These are phyloP conservation scores for Carex kokanica DNA, from an alignment of 176 grass and related monocot species.

Conservation along the genomic window DNA sequence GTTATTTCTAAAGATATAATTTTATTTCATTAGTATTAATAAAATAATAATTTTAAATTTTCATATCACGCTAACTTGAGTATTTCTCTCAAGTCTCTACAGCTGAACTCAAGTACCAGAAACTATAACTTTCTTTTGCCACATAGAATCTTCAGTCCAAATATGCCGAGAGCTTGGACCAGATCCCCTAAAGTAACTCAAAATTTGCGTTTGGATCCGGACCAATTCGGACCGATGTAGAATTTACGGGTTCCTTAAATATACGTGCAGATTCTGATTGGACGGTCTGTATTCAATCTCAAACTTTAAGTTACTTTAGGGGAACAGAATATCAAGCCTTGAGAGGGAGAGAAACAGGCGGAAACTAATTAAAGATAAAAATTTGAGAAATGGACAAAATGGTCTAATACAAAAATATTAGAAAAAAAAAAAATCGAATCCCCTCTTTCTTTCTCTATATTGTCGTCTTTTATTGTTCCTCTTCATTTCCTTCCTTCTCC, in stretches of 20 bases:
- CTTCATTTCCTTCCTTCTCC: conserved; percentile 22
- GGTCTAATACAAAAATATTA: background rate
- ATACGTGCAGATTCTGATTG: too few relatives aligned
- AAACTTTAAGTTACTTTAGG: too few relatives aligned
- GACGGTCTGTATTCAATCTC: too few relatives aligned
- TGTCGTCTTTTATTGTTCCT: background rate
- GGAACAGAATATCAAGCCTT: too few relatives aligned
- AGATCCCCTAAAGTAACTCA: too few relatives aligned
- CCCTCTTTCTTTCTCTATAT: background rate
- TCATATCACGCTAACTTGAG: background rate
- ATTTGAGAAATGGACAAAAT: background rate
- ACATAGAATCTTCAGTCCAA: background rate
- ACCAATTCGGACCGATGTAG: too few relatives aligned
- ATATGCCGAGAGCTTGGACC: too few relatives aligned
- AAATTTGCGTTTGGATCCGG: too few relatives aligned
- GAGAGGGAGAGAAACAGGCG: conserved; percentile 40
- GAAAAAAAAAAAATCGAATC: background rate
- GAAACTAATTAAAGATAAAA: conserved; percentile 26
- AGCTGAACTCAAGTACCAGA: background rate
- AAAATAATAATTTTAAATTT: too few relatives aligned
- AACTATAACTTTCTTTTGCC: background rate
- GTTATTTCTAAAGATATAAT: too few relatives aligned
- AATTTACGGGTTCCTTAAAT: too few relatives aligned
- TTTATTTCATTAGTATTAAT: too few relatives aligned
- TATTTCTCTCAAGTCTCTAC: background rate